Base-by-base conservation (phyloP, 371 early-diverging fungal genomes). In the Ordospora pajunii region DNA sequence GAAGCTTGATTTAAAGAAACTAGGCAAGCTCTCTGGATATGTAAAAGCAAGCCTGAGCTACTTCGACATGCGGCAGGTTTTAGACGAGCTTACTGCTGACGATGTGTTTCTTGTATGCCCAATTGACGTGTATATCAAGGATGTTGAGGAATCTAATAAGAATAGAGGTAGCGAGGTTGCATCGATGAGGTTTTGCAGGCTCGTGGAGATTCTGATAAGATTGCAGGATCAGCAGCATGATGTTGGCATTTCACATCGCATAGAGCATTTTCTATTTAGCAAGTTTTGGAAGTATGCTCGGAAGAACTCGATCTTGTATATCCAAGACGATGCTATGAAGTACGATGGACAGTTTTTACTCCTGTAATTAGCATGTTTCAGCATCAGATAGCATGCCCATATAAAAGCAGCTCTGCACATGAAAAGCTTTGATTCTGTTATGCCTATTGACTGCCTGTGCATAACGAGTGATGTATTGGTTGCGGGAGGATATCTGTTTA, bases 131-230 rank as follows among this genome's bases (percentile, higher is more conserved):
- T 44, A 67, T n/a, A 23, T 75, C 11, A 75, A 49, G 21, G 75
- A 75, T 62, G 17, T 75, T 17, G 62, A 75, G 25, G 75, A 75
- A 23, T 51, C 75, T 32, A 75, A 75, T 46, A 67, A 46, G 17
- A 67, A 66, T 53, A 44, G n/a, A 48, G 49, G 67, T n/a, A 63
- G 51, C 25, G 27, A 25, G 8, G 43, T 66, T 25, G 75, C 75
- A 10, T 75, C 75, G 10, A 52, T 67, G 25, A 51, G 62, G 23
- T 75, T 75, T 50, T 75, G 75, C 37, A 67, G 53, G 23, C 27
- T 68, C 0, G 62, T 75, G 9, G 75, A 75, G 23, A 44, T 70
- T 40, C 23, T 70, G 8, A 49, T 70, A 45, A 25, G 25, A 25
- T 12, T 70, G 6, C 71, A 70, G 49, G 22, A 4, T 14, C 52